Base-by-base conservation (phyloP, 192 early-diverging fungal species). In the Mortierella antarctica region DNA sequence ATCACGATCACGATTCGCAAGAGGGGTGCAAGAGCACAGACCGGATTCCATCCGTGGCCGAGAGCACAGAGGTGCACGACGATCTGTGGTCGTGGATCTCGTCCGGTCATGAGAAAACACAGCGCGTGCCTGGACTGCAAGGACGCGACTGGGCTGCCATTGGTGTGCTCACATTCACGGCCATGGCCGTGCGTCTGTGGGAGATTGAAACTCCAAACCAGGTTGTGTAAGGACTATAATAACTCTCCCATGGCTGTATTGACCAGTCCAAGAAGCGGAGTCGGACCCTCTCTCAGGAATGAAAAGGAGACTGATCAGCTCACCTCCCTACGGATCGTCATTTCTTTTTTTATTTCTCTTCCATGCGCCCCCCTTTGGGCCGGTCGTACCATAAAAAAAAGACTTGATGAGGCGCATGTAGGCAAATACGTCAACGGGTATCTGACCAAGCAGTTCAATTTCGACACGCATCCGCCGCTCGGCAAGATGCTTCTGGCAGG, bases 351-450 rank as follows among this genome's bases (percentile, higher is more conserved):
- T 20, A 41, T 41, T 11, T 49, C 21, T 48, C n/a, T 62, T 48
- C 41, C n/a, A 20, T 21, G 45, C 20, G 6, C n/a, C 3, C 11
- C 20, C n/a, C 17, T 52, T 52, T 65, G 6, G 13, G 20, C n/a
- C 44, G 20, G 13, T 42, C n/a, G 45, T n/a, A 39, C 50, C 5
- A 21, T 10, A 13, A 21, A 21, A 21, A 23, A 8, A 51, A 92
- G 90, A 1, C 88, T 93, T 65, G 92, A 93, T 68, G 92, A 93
- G 67, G 92, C 90, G 7, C 91, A 93, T 61, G 88, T 93, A 58
- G 92, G 92, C 46, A 91, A 91, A 52, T 87, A 90, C 53, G 90
- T 90, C n/a, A 86, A 85, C 39, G 89, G 86, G 64, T 93, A 93
- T 60, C 67, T 93, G 60, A 86, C 86, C 7, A 73, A 88, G n/a